Evolutionary conservation across 1,139 yeast species (phyloP).

Genomic region (Geotrichum cucujoidarum): DNA sequence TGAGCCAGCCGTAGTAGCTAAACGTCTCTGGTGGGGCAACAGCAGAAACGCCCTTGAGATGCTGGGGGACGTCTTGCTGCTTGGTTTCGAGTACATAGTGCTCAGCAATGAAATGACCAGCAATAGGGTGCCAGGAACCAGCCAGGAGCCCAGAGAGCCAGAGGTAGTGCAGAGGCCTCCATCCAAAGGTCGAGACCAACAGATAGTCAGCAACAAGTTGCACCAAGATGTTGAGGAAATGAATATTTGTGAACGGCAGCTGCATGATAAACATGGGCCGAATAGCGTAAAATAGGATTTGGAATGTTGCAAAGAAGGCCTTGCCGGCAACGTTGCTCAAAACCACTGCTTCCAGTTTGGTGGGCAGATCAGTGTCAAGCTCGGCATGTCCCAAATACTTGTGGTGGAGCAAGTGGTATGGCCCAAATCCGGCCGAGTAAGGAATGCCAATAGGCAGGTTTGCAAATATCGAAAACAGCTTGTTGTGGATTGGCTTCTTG

Average conservation of each 20-base stretch:
- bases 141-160: slow-evolving; percentile 77
- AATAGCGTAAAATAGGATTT: slow-evolving; percentile 80
- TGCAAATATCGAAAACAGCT: slow-evolving; percentile 68
- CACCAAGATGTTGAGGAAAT: slow-evolving; percentile 58
- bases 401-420: slow-evolving; percentile 88
- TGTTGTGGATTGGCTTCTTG: slow-evolving; percentile 70
- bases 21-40: slow-evolving; percentile 67
- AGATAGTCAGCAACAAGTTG: slow-evolving; percentile 57
- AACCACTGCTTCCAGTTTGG: slow-evolving; percentile 65
- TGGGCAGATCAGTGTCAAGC: slow-evolving; percentile 85
- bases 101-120: slow-evolving; percentile 93
- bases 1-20: slow-evolving; percentile 79
- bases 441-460: slow-evolving; percentile 88
- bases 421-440: slow-evolving; percentile 84
- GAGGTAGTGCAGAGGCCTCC: slow-evolving; percentile 60
- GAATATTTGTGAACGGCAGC: slow-evolving; percentile 68
- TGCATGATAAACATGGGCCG: slow-evolving; percentile 84
- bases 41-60: slow-evolving; percentile 17
- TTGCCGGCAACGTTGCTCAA: slow-evolving; percentile 78
- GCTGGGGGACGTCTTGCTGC: slow-evolving; percentile 22
- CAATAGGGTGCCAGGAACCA: slow-evolving; percentile 89
- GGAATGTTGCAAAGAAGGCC: slow-evolving; percentile 86
- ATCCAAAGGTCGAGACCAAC: slow-evolving; percentile 57
- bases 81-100: slow-evolving; percentile 60
- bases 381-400: slow-evolving; percentile 83